Conservation (phyloP, 2,329 filamentous ascomycete species). For the Echinosphaeria canescens region DNA sequence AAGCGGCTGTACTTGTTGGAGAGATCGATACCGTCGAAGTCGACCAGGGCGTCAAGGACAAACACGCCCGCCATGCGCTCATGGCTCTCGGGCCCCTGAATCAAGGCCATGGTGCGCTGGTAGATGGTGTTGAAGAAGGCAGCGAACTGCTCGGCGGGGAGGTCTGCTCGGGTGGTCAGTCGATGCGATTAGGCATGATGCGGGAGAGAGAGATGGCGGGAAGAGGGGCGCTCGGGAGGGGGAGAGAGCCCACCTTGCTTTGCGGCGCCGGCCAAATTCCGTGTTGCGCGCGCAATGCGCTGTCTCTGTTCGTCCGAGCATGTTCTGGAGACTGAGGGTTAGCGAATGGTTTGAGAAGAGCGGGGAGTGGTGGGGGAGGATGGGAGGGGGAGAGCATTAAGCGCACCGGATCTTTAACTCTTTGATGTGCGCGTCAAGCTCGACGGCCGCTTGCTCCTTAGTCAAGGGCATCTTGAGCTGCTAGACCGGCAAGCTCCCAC, state of each 20-base stretch:
- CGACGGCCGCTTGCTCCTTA: no score
- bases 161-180: constrained; percentile 28
- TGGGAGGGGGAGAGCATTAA: no score
- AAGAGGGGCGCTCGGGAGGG: background rate
- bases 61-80: constrained; percentile 85
- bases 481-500: no score
- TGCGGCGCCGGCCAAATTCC: constrained; percentile 29
- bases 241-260: constrained; percentile 23
- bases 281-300: constrained; percentile 27
- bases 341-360: no score
- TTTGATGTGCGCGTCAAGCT: no score
- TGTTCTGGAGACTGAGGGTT: no score
- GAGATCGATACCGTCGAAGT: constrained; percentile 88
- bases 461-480: no score
- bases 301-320: constrained; percentile 32
- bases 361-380: background rate
- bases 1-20: constrained; percentile 90
- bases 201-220: background rate
- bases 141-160: constrained; percentile 58
- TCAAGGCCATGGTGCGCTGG: constrained; percentile 37
- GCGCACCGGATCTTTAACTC: no score
- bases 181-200: constrained; percentile 3
- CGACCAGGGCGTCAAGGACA: constrained; percentile 79
- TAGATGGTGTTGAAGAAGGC: constrained; percentile 33
- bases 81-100: constrained; percentile 66